Conservation (phyloP, 805 yeast genomes). For the Limtongia smithiae region DNA sequence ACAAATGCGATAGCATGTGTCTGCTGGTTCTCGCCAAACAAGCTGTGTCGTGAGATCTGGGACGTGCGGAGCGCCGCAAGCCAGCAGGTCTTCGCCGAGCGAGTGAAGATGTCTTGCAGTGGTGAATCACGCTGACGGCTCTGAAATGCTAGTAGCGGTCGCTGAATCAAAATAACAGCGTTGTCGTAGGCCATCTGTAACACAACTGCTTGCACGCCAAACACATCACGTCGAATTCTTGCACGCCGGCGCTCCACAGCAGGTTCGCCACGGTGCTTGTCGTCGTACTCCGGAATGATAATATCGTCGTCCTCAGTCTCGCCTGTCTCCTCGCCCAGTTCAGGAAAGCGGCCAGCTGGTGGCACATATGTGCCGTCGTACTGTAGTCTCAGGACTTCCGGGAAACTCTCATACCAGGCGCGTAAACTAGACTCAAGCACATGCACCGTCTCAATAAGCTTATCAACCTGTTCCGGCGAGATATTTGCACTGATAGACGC, state of each 20-base stretch:
- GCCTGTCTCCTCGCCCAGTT: background rate
- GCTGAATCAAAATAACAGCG: slow-evolving; percentile 20
- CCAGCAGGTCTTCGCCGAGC: slow-evolving; percentile 18
- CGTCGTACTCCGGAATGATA: slow-evolving; percentile 1
- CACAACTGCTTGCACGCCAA: slow-evolving; percentile 16
- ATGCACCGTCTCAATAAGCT: slow-evolving; percentile 5
- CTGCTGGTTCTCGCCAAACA: slow-evolving; percentile 13
- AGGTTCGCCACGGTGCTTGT: background rate
- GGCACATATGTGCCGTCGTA: slow-evolving; percentile 6
- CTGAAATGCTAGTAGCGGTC: slow-evolving; percentile 17
- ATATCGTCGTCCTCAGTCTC: slow-evolving; percentile 9
- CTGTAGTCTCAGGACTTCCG: slow-evolving; percentile 6
- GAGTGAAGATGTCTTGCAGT: slow-evolving; percentile 9
- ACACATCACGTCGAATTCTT: slow-evolving; percentile 4
- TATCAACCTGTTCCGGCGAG: background rate
- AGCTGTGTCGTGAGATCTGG: slow-evolving; percentile 4
- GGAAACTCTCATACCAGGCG: slow-evolving; percentile 14
- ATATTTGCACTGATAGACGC: background rate
- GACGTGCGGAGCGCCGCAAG: slow-evolving; percentile 20
- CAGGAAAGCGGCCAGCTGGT: background rate
- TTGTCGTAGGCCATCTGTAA: slow-evolving; percentile 17
- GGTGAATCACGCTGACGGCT: background rate
- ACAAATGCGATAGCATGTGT: slow-evolving; percentile 16
- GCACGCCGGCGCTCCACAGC: slow-evolving; percentile 4
- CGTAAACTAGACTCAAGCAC: slow-evolving; percentile 9